A percentile compares a stretch with the other conserved stretches of the same genome.
Evolutionary conservation across 2,329 filamentous ascomycete genomes (phyloP).

Genomic region (Exophiala xenobiotica): DNA sequence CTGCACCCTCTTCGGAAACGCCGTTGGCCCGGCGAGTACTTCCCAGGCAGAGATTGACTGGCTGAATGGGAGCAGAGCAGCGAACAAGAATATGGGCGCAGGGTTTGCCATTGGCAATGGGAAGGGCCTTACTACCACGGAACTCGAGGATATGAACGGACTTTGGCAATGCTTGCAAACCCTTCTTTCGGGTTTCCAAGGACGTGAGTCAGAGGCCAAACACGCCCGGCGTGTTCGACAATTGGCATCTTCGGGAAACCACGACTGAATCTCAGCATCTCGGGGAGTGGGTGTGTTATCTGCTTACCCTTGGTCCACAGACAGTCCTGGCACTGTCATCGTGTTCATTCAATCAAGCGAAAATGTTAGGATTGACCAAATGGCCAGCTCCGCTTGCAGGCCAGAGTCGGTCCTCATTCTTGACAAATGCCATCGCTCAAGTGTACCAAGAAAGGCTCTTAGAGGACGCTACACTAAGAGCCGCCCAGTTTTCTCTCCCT

Average conservation of each 20-base stretch:
- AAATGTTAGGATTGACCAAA: constrained; percentile 53
- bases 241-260: constrained; percentile 19
- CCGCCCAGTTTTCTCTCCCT: constrained; percentile 22
- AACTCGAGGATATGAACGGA: constrained; percentile 65
- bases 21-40: constrained; percentile 57
- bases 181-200: constrained; percentile 57
- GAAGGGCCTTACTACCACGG: constrained; percentile 53
- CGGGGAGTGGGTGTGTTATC: constrained; percentile 62
- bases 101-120: constrained; percentile 60
- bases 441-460: constrained; percentile 53
- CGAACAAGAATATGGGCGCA: constrained; percentile 49
- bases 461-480: constrained; percentile 22
- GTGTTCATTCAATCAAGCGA: constrained; percentile 53
- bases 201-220: constrained; percentile 55
- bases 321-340: constrained; percentile 54
- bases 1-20: constrained; percentile 60
- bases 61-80: constrained; percentile 57
- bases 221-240: constrained; percentile 57
- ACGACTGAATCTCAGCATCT: constrained; percentile 53
- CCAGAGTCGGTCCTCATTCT: constrained; percentile 55
- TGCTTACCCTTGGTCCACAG: constrained; percentile 59
- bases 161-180: constrained; percentile 62
- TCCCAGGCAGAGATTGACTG: constrained; percentile 62
- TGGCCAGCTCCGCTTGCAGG: constrained; percentile 53
- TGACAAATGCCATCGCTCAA: constrained; percentile 60